These are phyloP conservation scores for Smittium culicis DNA, from an alignment of 371 early-diverging fungal genomes.

Conservation along the genomic window DNA sequence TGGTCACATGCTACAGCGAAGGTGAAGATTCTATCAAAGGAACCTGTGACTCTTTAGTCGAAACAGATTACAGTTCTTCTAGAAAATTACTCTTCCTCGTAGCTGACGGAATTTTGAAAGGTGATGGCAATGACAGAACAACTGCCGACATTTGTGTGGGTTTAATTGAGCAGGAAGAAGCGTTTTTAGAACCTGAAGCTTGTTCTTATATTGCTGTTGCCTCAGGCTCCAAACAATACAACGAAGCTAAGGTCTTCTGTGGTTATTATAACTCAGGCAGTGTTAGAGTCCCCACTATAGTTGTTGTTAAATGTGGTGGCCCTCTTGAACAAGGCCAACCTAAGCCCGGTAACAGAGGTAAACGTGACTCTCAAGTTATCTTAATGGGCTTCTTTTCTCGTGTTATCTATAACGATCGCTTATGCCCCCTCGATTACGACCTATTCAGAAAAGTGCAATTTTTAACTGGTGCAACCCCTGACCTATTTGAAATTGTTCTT, in stretches of 20 bases:
- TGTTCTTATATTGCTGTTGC: constrained; percentile 84
- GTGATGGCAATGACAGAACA: constrained; percentile 53
- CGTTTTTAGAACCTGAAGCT: constrained; percentile 34
- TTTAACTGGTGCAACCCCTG: constrained; percentile 64
- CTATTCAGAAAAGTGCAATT: constrained; percentile 58
- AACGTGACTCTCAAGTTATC: constrained; percentile 87
- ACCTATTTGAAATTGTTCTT: constrained; percentile 63
- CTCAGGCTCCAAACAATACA: constrained; percentile 79
- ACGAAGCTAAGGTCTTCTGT: constrained; percentile 85
- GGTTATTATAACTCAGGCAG: constrained; percentile 65
- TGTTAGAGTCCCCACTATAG: constrained; percentile 47
- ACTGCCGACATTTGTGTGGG: constrained; percentile 64
- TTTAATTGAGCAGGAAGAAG: constrained; percentile 49
- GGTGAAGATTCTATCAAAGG: constrained; percentile 72
- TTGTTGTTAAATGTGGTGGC: constrained; percentile 73
- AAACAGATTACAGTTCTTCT: constrained; percentile 77
- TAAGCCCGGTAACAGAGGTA: constrained; percentile 82
- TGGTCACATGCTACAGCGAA: constrained; percentile 88
- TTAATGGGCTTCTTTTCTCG: constrained; percentile 84
- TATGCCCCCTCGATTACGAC: constrained; percentile 79
- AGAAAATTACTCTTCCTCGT: constrained; percentile 84
- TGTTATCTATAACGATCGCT: constrained; percentile 59
- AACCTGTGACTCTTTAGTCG: constrained; percentile 88
- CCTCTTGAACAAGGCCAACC: constrained; percentile 50
- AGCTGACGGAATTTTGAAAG: constrained; percentile 73